Conservation (phyloP, 1,284 basidiomycete species). For the Sphagnurus paluster region DNA sequence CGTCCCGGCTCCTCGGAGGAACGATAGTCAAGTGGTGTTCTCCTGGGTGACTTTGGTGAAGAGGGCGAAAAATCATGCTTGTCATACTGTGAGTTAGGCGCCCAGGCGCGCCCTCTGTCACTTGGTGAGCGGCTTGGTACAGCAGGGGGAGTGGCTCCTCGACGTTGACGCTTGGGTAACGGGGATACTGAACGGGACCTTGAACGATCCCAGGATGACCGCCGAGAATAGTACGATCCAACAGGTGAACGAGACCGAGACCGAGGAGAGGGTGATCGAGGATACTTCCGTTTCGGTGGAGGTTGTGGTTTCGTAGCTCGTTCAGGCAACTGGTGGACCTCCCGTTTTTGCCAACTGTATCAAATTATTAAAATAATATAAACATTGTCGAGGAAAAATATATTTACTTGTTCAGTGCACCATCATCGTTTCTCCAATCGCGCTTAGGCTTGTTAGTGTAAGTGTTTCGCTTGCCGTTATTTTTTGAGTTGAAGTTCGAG, state of each 20-base stretch:
- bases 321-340: constrained; percentile 32
- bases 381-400: constrained; percentile 6
- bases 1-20: constrained; percentile 20
- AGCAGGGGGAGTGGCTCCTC: constrained; percentile 47
- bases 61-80: constrained; percentile 13
- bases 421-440: constrained; percentile 65
- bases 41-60: constrained; percentile 38
- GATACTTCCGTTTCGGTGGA: constrained; percentile 39
- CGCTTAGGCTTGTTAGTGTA: constrained; percentile 45
- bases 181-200: constrained; percentile 56
- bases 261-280: constrained; percentile 54
- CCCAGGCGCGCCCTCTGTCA: constrained; percentile 32
- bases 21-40: constrained; percentile 21
- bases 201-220: constrained; percentile 65
- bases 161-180: constrained; percentile 53
- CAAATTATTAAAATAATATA: constrained; percentile 14
- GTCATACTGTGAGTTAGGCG: constrained; percentile 16
- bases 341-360: constrained; percentile 22
- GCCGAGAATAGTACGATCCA: constrained; percentile 61
- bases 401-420: constrained; percentile 66
- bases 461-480: constrained; percentile 31
- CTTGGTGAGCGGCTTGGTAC: constrained; percentile 36
- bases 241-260: constrained; percentile 56
- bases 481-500: constrained; percentile 9
- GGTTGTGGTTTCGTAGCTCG: constrained; percentile 32